These are phyloP conservation scores for Starmerella bombicola DNA, from an alignment of 805 yeast species.

Conservation along the genomic window DNA sequence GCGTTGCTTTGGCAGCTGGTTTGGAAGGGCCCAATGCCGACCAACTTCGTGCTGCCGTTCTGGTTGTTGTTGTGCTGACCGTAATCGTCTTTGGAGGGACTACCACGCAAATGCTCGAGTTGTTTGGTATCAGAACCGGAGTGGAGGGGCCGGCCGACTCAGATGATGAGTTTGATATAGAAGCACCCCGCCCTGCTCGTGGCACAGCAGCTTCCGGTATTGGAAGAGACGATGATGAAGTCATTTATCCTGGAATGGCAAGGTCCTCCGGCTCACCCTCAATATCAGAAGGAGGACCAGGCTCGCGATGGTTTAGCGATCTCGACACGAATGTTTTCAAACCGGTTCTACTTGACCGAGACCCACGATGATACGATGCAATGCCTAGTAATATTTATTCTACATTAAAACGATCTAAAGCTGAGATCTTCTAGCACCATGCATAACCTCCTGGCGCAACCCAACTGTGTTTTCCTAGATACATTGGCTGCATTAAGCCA, in stretches of 20 bases:
- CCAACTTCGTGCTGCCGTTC: slow-evolving; percentile 80
- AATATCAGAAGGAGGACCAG: slow-evolving; percentile 13
- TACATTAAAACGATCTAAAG: neutral
- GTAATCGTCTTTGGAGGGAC: slow-evolving; percentile 97
- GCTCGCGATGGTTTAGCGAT: slow-evolving; percentile 63
- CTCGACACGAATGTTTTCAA: slow-evolving; percentile 90
- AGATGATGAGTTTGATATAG: slow-evolving; percentile 94
- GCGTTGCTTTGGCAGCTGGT: slow-evolving; percentile 97
- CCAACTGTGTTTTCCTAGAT: neutral
- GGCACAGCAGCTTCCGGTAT: neutral
- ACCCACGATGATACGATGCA: too few relatives aligned
- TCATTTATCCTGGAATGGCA: slow-evolving; percentile 28
- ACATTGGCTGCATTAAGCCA: neutral
- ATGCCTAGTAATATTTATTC: neutral
- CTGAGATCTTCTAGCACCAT: neutral
- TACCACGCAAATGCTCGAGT: slow-evolving; percentile 95
- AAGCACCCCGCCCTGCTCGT: slow-evolving; percentile 32
- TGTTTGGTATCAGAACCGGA: slow-evolving; percentile 84
- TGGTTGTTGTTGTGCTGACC: slow-evolving; percentile 91
- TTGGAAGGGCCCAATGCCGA: slow-evolving; percentile 86
- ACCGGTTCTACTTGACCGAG: slow-evolving; percentile 68
- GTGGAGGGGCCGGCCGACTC: slow-evolving; percentile 69
- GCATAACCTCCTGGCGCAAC: neutral
- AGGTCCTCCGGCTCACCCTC: slow-evolving; percentile 4
- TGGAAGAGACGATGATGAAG: slow-evolving; percentile 15